phyloP scores from a whole-genome alignment of 169 alveolate species.

The Cryptosporidium baileyi region DNA sequence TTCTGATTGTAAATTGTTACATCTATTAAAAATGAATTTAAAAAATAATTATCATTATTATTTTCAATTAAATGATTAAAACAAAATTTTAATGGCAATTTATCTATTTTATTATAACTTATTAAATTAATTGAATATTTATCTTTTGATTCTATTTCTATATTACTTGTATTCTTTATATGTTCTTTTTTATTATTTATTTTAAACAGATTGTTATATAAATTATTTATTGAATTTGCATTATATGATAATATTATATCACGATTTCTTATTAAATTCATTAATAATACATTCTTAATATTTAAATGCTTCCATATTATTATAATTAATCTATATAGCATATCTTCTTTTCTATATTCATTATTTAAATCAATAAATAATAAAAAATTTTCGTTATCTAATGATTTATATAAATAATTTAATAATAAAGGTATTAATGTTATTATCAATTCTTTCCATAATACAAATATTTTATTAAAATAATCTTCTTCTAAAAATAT shows the following conservation, averaged over 20 bases:
- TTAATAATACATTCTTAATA: not conserved
- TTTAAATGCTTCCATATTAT: not conserved
- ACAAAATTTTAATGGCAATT: not conserved
- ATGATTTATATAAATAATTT: not conserved
- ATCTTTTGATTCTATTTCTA: conserved; percentile 16
- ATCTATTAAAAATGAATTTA: not conserved
- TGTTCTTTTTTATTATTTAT: not conserved
- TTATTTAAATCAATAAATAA: not conserved
- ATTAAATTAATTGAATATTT: conserved; percentile 4
- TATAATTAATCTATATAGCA: not conserved
- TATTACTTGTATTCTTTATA: not conserved
- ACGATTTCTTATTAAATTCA: conserved; percentile 25
- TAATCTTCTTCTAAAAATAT: not conserved
- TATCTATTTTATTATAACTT: not conserved
- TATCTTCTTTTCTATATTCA: not conserved
- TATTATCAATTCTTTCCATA: conserved; percentile 24
- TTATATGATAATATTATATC: conserved; percentile 6
- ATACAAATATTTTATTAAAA: not conserved
- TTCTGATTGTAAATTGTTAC: not conserved
- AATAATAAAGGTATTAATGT: conserved; percentile 2
- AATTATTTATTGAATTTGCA: not conserved
- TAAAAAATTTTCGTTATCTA: not conserved
- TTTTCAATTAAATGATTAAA: not conserved
- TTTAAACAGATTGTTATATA: not conserved
- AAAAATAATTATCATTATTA: not conserved